These are phyloP conservation scores for Exserohilum rostratum DNA, from an alignment of 2,329 filamentous ascomycete genomes.

Conservation along the genomic window DNA sequence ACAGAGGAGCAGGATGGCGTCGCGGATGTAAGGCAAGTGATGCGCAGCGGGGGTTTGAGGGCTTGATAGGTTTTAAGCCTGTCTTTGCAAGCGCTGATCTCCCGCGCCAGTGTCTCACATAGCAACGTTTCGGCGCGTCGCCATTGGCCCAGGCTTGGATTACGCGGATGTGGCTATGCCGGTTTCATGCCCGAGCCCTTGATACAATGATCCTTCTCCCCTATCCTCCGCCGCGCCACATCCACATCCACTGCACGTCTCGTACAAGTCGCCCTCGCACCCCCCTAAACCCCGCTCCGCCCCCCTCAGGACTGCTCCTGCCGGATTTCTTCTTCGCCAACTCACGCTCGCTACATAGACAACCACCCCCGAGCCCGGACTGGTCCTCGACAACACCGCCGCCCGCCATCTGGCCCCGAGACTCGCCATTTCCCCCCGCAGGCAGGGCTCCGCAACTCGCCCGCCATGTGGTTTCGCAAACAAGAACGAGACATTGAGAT, in stretches of 20 bases:
- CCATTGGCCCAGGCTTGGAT: slow-evolving; percentile 27
- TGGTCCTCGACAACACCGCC: not conserved
- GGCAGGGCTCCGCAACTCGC: not conserved
- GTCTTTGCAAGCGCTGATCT: slow-evolving; percentile 20
- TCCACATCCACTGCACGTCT: slow-evolving; percentile 3
- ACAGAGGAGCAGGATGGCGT: not conserved
- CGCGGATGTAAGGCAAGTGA: not conserved
- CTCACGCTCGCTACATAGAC: not conserved
- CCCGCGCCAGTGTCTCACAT: slow-evolving; percentile 39
- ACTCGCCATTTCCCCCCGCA: slow-evolving; percentile 6
- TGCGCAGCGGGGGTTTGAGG: slow-evolving; percentile 3
- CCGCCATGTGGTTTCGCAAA: slow-evolving; percentile 30
- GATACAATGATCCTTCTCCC: slow-evolving; percentile 24
- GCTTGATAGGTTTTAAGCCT: slow-evolving; percentile 25
- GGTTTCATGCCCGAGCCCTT: slow-evolving; percentile 31
- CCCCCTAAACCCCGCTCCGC: no score
- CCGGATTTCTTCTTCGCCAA: not conserved
- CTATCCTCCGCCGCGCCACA: slow-evolving; percentile 17
- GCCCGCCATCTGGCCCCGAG: not conserved
- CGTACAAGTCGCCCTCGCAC: slow-evolving; percentile 1
- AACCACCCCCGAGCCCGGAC: not conserved
- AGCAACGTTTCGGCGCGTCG: slow-evolving; percentile 13
- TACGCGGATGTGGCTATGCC: slow-evolving; percentile 30
- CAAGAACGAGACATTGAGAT: slow-evolving; percentile 41
- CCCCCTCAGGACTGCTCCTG: not conserved